Conservation (phyloP, 331 rosid species). For the Quercus phellos region DNA sequence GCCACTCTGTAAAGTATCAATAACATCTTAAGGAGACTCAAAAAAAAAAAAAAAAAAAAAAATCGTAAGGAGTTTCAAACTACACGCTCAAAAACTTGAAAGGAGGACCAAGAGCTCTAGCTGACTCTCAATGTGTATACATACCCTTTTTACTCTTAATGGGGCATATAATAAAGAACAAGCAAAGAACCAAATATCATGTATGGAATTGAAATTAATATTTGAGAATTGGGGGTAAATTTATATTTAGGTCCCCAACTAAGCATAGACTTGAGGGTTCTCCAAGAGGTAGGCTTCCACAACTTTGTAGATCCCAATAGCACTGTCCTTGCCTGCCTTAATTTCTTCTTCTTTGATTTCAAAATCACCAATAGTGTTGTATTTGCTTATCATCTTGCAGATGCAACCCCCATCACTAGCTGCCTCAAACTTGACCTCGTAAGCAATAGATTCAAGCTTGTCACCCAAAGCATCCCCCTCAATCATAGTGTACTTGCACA, state of each 20-base stretch:
- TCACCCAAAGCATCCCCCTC: conserved; percentile 74
- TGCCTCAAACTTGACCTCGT: conserved; percentile 69
- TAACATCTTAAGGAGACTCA: too few relatives aligned
- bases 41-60: too few relatives aligned
- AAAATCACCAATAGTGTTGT: conserved; percentile 39
- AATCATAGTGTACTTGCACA: conserved; percentile 63
- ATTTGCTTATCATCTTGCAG: conserved; percentile 51
- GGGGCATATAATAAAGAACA: background rate
- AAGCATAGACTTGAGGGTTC: conserved; percentile 60
- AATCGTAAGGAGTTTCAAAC: too few relatives aligned
- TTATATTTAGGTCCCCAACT: conserved; percentile 7
- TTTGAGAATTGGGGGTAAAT: background rate
- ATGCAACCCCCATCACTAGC: conserved; percentile 56
- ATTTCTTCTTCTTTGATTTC: conserved; percentile 56
- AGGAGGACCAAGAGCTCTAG: too few relatives aligned
- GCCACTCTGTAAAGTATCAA: too few relatives aligned
- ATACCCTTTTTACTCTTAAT: background rate
- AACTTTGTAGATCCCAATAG: conserved; percentile 51
- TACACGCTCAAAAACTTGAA: too few relatives aligned
- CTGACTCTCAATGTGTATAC: too few relatives aligned
- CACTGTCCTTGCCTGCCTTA: conserved; percentile 64
- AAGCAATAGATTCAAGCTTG: conserved; percentile 55
- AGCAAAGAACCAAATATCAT: background rate
- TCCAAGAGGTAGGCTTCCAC: conserved; percentile 63
- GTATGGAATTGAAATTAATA: background rate